phyloP scores from a whole-genome alignment of 805 yeast genomes.

The Metschnikowia lunata region DNA sequence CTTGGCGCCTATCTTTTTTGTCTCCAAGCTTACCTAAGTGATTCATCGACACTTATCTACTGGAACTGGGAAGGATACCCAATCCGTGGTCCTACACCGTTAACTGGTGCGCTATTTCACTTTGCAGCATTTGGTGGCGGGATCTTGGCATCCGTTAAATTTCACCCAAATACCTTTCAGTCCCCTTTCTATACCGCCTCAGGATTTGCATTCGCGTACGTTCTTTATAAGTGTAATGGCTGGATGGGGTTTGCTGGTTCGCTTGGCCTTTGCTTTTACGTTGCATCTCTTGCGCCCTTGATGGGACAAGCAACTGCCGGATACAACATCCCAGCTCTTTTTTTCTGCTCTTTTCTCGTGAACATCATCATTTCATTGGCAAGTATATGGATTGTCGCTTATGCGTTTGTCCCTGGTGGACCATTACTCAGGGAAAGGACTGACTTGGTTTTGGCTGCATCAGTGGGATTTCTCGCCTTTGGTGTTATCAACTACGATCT shows the following conservation, averaged over 20 bases:
- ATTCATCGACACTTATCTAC: conserved; percentile 77
- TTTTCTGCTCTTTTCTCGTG: conserved; percentile 46
- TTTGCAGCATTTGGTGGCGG: conserved; percentile 60
- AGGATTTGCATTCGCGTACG: conserved; percentile 48
- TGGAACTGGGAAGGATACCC: conserved; percentile 99
- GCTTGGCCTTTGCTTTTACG: conserved; percentile 53
- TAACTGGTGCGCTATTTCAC: conserved; percentile 74
- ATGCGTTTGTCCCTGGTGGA: conserved; percentile 97
- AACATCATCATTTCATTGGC: conserved; percentile 60
- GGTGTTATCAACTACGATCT: conserved; percentile 46
- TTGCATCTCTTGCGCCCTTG: conserved; percentile 55
- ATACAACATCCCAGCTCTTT: conserved; percentile 52
- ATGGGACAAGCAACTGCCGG: conserved; percentile 55
- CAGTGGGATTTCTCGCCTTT: conserved; percentile 48
- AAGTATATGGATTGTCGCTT: conserved; percentile 96
- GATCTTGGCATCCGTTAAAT: conserved; percentile 22
- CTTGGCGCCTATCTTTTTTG: conserved; percentile 74
- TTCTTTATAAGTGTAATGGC: conserved; percentile 49
- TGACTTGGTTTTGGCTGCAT: conserved; percentile 60
- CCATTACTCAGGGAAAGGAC: conserved; percentile 83
- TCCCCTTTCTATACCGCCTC: conserved; percentile 30
- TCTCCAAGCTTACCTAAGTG: conserved; percentile 70
- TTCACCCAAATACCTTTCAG: conserved; percentile 21
- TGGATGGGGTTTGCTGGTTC: conserved; percentile 82
- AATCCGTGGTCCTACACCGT: conserved; percentile 78